phyloP scores from a whole-genome alignment of 371 early-diverging fungal species.

The Coemansia sp. region DNA sequence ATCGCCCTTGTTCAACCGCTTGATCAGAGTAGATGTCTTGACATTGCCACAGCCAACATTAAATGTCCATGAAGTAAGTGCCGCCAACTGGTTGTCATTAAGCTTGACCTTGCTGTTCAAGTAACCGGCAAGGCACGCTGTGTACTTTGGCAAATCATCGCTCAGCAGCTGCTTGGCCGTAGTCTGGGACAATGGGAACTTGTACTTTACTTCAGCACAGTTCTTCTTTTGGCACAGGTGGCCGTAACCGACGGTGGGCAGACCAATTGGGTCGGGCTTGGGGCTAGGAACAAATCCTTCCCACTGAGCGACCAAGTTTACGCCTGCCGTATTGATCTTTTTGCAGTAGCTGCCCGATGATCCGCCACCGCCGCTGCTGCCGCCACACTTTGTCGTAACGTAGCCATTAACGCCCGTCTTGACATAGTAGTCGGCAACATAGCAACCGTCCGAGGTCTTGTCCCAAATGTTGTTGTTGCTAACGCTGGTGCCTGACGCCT shows the following conservation, averaged over 20 bases:
- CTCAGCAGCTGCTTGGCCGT: constrained; percentile 27
- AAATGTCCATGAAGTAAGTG: constrained; percentile 44
- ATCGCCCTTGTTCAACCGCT: constrained; percentile 41
- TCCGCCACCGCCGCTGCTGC: constrained; percentile 2
- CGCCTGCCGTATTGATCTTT: constrained; percentile 20
- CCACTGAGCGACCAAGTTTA: constrained; percentile 24
- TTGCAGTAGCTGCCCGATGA: constrained; percentile 13
- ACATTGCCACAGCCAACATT: constrained; percentile 42
- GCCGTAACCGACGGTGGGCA: constrained; percentile 45
- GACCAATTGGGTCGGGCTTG: constrained; percentile 47
- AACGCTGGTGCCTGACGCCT: constrained; percentile 20
- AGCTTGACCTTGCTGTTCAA: constrained; percentile 25
- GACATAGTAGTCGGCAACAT: constrained; percentile 31
- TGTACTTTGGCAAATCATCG: constrained; percentile 32
- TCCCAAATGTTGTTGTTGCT: constrained; percentile 22
- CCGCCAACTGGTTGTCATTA: constrained; percentile 46
- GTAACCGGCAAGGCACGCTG: constrained; percentile 22
- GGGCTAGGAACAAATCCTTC: constrained; percentile 45
- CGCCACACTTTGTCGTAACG: constrained; percentile 17
- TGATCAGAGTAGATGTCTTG: constrained; percentile 30
- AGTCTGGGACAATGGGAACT: constrained; percentile 28
- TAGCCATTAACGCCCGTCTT: constrained; percentile 17
- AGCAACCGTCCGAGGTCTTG: constrained; percentile 25
- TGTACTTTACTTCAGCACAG: constrained; percentile 36
- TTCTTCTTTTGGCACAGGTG: constrained; percentile 28